Conservation (phyloP, 805 yeast species). For the Starmerella vaccinii region DNA sequence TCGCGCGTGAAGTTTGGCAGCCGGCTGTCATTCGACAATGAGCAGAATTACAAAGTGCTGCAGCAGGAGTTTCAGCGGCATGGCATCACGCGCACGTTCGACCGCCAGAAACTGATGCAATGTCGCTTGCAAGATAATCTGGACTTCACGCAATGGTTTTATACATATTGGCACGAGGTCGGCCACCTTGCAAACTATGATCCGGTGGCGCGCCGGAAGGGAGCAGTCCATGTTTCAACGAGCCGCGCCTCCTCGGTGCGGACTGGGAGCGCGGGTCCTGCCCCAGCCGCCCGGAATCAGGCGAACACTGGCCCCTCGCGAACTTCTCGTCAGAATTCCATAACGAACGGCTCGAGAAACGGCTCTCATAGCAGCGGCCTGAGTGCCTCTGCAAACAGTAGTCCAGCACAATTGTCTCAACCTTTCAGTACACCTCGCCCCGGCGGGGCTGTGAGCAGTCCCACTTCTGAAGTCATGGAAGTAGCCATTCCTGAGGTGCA, state of each 20-base stretch:
- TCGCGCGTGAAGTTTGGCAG: conserved; percentile 62
- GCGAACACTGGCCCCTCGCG: background rate
- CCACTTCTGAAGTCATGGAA: background rate
- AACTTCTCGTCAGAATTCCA: background rate
- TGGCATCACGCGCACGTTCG: conserved; percentile 59
- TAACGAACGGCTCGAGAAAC: background rate
- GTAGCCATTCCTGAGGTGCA: conserved; percentile 23
- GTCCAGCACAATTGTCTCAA: background rate
- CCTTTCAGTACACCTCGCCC: background rate
- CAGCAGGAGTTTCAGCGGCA: conserved; percentile 72
- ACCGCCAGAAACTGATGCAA: conserved; percentile 70
- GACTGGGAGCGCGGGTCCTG: background rate
- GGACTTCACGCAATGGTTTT: conserved; percentile 89
- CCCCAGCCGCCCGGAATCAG: background rate
- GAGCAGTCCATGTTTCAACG: background rate
- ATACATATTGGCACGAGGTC: conserved; percentile 68
- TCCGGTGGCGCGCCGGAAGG: conserved; percentile 46
- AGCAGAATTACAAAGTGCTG: conserved; percentile 72
- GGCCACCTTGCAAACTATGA: conserved; percentile 64
- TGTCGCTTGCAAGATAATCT: conserved; percentile 90
- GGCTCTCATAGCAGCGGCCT: background rate
- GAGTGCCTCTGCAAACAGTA: background rate
- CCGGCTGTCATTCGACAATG: conserved; percentile 60
- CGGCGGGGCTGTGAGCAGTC: background rate
- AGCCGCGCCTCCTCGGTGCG: background rate